Evolutionary conservation across 1,284 basidiomycete species (phyloP), one percentile per base, ranked within the genome.

Genomic region (Ustilago crameri): DNA sequence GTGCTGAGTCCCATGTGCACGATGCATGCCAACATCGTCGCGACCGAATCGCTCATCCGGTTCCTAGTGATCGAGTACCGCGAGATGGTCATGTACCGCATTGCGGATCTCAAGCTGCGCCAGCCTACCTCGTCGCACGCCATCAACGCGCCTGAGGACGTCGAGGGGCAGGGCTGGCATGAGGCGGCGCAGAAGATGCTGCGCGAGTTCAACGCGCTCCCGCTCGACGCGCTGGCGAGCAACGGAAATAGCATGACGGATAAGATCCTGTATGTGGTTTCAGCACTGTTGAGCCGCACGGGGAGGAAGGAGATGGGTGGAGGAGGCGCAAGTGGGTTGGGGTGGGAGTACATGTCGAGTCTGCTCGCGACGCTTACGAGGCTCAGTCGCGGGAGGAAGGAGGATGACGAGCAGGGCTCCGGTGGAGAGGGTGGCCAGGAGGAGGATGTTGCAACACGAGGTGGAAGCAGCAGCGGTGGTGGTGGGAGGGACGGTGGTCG

Each of bases 21-120:
- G n/a, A 63, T 74, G 64, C 62, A 74, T 38, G 75, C 75, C 59
- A 76, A 76, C 61, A 68, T 76, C 15, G 61, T 76, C 4, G 51
- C 70, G 27, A 76, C 75, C 30, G 75, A 72, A 45, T 58, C 57
- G 15, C 70, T 76, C 41, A 61, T 73, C 15, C 64, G 75, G 2
- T 76, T 76, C 55, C 47, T 76, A 14, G 49, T 75, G 14, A 61
- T 59, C 46, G 75, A 76, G 34, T 75, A 75, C 30, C 63, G 65
- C 37, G 68, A 74, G 24, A 17, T 75, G 20, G 47, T 75, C 23
- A 17, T 35, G 3, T 38, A 20, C 5, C 67, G 61, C 12, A 55
- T 72, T 5, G 22, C 34, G 30, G 65, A 75, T 9, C 53, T 71
- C 14, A 50, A 55, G 26, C 62, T 62, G 1, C 52, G 68, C 2